Base-by-base conservation (phyloP, 1,284 basidiomycete genomes). In the Cryptococcus sp. region DNA sequence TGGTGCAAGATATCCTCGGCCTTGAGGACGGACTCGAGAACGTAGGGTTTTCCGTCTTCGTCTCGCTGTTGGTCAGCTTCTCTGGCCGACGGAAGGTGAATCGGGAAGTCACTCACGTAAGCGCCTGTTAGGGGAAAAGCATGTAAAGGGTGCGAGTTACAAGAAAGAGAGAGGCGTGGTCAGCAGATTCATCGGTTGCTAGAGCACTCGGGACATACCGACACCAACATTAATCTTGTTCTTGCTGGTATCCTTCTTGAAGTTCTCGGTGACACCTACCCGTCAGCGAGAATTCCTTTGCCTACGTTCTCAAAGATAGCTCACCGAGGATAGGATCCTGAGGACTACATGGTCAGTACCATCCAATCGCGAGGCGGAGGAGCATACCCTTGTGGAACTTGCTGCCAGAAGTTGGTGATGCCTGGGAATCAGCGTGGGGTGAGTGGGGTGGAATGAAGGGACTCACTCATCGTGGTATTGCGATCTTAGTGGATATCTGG, bases 211-310 rank as follows among this genome's bases (percentile, higher is more conserved):
- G 13, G 48, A 54, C 70, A 51, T 88, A 71, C 90, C 90, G 61
- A 92, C 91, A 72, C 93, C 93, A 51, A 98, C 80, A 78, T 98
- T 98, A 72, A 97, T 94, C 77, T 98, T 98, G 64, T 85, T 84
- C 13, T 87, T 77, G 71, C 87, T 82, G 62, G 84, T 85, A 82
- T 94, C 90, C 52, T 87, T 86, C 79, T 93, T 96, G 61, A 66
- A 69, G 14, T 59, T 58, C 25, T 69, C 67, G 36, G 61, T 63
- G 25, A 69, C 67, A 58, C 66, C 64, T 19, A 3, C n/a, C 25
- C 5, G 18, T 45, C 31, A 45, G 28, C 22, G 23, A 46, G 22
- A 23, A 39, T 37, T 22, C 24, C 19, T 18, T 10, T 0, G 22
- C 16, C 31, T 44, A 1, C 25, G 11, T 32, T n/a, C 18, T 46